These are phyloP conservation scores for Aspergillus piperis DNA, from an alignment of 2,329 filamentous ascomycete species.

Conservation along the genomic window DNA sequence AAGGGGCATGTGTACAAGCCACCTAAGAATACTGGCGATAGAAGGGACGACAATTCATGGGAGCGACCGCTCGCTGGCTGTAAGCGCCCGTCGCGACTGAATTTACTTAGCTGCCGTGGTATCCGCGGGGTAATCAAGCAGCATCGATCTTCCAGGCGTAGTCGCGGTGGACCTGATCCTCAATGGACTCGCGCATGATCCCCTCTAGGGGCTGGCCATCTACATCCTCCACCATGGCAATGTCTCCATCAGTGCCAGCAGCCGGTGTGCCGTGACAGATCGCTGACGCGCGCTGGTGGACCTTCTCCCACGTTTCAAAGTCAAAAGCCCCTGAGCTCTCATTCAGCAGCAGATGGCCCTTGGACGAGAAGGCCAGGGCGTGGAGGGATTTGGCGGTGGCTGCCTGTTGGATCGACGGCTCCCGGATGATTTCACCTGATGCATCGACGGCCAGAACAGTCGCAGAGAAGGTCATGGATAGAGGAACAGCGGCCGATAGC, in stretches of 20 bases:
- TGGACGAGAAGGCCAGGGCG: constrained; percentile 78
- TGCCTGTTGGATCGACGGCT: constrained; percentile 65
- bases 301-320: constrained; percentile 71
- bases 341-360: constrained; percentile 70
- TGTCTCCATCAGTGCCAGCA: constrained; percentile 44
- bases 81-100: background rate
- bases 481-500: constrained; percentile 77
- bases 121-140: constrained; percentile 26
- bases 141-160: constrained; percentile 43
- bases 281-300: constrained; percentile 64
- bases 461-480: constrained; percentile 71
- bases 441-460: constrained; percentile 62
- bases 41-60: background rate
- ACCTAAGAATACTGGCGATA: background rate
- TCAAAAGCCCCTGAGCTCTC: constrained; percentile 82
- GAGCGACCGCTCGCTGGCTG: background rate
- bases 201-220: constrained; percentile 52
- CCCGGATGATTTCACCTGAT: constrained; percentile 50
- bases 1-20: background rate
- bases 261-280: constrained; percentile 61
- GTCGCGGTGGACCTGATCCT: constrained; percentile 53
- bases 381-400: constrained; percentile 70
- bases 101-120: background rate
- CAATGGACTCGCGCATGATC: constrained; percentile 64
- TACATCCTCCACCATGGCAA: constrained; percentile 46